Base-by-base conservation (phyloP, 2,329 filamentous ascomycete genomes). In the Verticillium albo-atrum region DNA sequence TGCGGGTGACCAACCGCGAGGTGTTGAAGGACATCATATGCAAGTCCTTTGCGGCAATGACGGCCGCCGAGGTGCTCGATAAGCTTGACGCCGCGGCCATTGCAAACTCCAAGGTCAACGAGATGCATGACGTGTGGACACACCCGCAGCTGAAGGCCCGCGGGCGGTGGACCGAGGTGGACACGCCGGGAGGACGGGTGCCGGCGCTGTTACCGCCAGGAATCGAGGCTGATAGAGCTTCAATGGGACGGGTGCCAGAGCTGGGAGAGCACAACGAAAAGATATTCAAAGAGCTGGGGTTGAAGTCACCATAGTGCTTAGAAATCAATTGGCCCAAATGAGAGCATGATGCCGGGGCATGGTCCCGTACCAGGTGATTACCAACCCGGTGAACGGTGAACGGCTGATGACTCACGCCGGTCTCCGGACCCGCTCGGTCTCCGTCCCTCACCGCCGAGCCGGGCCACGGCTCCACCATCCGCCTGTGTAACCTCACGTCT, bases 41-140 rank as follows among this genome's bases (percentile, higher is more conserved):
- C 52, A 66, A 70, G 2, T 68, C 65, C 0, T 83, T 86, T 58
- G 67, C 71, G 2, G 59, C 58, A 0, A 65, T 75, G 12, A 74
- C 73, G 0, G 72, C 77, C 0, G 71, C 75, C 2, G 71, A 79
- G 57, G 76, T 78, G 0, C 66, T 80, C 6, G 63, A 65, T 15
- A 73, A 70, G 27, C 69, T 84, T 23, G 80, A 85, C 55, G 67
- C 66, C 2, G 79, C 79, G 0, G 73, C 75, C 0, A 83, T 85
- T 53, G 82, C 83, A 0, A 85, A 85, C 63, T 81, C 82, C 3
- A 81, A 76, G 35, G 74, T 85, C 25, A 84, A 82, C 58, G 76
- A 82, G 52, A 82, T 85, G 80, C 71, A 79, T 12, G 79, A 74
- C 3, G 73, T 85, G 0, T 84, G 82, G 82, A 68, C 77, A 0